Conservation (phyloP, 2,329 filamentous ascomycete genomes). For the Lasiodiplodia sp. region DNA sequence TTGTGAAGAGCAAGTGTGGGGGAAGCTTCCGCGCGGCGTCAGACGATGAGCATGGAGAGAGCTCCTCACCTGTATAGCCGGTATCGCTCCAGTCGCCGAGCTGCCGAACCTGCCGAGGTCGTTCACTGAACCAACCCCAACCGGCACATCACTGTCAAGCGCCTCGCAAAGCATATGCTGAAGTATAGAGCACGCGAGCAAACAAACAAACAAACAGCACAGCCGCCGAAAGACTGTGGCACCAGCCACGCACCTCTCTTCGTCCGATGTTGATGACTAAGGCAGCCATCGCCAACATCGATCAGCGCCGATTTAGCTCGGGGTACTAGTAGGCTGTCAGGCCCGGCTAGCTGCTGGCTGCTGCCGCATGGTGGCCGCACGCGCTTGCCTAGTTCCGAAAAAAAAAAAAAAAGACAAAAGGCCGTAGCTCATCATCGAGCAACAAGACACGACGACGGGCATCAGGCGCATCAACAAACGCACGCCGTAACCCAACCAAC, state of each 20-base stretch:
- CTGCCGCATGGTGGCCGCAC: neutral
- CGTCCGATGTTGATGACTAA: slow-evolving; percentile 1
- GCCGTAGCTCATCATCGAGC: neutral
- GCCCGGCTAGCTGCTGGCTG: neutral
- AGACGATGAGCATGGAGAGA: neutral
- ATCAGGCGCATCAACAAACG: neutral
- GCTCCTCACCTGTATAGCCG: slow-evolving; percentile 12
- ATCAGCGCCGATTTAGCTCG: neutral
- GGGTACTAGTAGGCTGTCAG: neutral
- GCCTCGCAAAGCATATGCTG: too few species aligned
- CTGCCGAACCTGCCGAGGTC: slow-evolving; percentile 22
- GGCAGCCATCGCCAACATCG: neutral
- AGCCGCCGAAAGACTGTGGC: neutral
- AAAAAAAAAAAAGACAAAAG: neutral
- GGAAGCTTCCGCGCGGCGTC: slow-evolving; percentile 7
- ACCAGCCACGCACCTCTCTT: neutral
- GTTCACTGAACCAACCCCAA: neutral
- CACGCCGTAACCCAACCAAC: neutral
- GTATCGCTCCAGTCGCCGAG: slow-evolving; percentile 10
- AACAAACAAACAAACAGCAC: neutral
- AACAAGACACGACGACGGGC: neutral
- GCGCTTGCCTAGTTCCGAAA: neutral
- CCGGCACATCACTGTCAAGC: neutral
- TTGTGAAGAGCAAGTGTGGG: slow-evolving; percentile 5
- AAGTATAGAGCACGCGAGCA: neutral